Base-by-base conservation (phyloP, 768 basidiomycete species). In the Russula sp. region DNA sequence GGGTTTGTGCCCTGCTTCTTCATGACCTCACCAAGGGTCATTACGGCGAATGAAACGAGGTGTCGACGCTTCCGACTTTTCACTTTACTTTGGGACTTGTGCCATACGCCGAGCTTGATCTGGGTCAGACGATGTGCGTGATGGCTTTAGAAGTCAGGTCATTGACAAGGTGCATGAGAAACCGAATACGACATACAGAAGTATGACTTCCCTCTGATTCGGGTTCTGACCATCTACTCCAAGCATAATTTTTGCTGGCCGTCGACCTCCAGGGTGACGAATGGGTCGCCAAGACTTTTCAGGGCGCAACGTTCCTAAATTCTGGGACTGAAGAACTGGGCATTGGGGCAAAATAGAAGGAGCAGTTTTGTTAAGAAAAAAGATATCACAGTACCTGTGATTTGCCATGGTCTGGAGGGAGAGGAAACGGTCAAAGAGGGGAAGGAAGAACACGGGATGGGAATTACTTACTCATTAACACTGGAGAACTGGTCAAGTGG, bases 141-240 rank as follows among this genome's bases (percentile, higher is more conserved):
- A 22, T 73, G 70, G 41, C 85, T 86, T 54, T 9, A 5, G 11
- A 13, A 0, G 47, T 59, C 41, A 54, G 32, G 49, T 9, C 7
- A 35, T 11, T 0, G 18, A 32, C 22, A n/a, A 55, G 13, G 20
- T 25, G 32, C 16, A 9, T 14, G n/a, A 16, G 35, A 42, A 29
- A n/a, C n/a, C n/a, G n/a, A n/a, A 54, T 25, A 11, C 1, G n/a
- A 75, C 84, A 58, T 69, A 88, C 87, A 87, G 74, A 32, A 69
- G 65, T 59, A 84, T 79, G 0, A 70, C 71, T 1, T 79, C 75
- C 63, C 83, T 85, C 51, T 83, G 72, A 67, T 89, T 88, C 0
- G 85, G 80, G 59, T 84, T 86, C 68, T 88, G 86, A 0, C 88
- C 88, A 59, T 90, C 86, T 20, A 75, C 75, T 0, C 87, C 88